Base-by-base conservation (phyloP, 768 basidiomycete genomes). In the Amanita jacksonii region DNA sequence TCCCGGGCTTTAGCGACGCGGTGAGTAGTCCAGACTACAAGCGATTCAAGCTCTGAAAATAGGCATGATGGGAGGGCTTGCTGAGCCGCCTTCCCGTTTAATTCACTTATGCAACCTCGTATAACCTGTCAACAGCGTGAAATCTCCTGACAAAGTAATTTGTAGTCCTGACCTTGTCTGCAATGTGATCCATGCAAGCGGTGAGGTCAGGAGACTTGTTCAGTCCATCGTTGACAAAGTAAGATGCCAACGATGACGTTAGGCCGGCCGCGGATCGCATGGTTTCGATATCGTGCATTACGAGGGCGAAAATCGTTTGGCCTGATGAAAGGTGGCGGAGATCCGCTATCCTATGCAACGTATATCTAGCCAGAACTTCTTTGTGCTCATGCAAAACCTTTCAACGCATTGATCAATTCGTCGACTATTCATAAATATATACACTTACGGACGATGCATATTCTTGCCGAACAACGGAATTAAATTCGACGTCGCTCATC, bases 401-500 rank as follows among this genome's bases (percentile, higher is more conserved):
- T 3, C 41, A 40, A 7, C 38, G 25, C n/a, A 0, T 8, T 39
- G 51, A 19, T 19, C 12, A 18, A 8, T 15, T 13, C 16, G n/a
- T n/a, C n/a, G 15, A 22, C 5, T n/a, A 23, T 3, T 6, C n/a
- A 30, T 23, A 34, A 40, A 30, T 20, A 43, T 13, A 22, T 35
- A 42, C 16, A 51, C 77, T 52, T 53, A 88, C 89, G 27, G 76
- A 81, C 49, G 79, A 72, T 0, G 80, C 79, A 53, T 84, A 93
- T 54, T 93, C 90, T 53, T 84, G 83, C 13, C 92, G 72, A 40
- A 98, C 75, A 22, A 92, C 82, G 3, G 90, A 83, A 56, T 90
- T 93, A 57, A 93, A 96, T 60, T 94, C 92, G 18, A 97, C 70
- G 49, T 92, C 90, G 52, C 85, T 89, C 13, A 81, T 81, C 32